Evolutionary conservation across 176 grass and related monocot genomes (phyloP).

Genomic region (Echinochloa phyllopogon): DNA sequence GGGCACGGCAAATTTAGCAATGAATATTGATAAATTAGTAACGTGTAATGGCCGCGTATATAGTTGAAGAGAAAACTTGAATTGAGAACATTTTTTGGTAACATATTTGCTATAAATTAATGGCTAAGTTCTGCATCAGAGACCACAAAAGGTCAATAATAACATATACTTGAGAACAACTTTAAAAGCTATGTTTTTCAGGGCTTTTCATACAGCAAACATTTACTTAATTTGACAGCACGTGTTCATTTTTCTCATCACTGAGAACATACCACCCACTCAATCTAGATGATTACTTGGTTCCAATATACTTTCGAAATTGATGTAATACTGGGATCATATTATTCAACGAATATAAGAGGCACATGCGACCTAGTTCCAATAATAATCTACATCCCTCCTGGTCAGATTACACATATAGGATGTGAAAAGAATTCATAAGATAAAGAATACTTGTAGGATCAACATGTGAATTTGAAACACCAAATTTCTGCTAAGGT

Average conservation of each 20-base stretch:
- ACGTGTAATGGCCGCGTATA: no score
- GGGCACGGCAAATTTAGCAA: no score
- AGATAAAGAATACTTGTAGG: neutral
- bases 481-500: conserved; percentile 10
- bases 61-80: no score
- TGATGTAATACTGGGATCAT: neutral
- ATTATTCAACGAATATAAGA: neutral
- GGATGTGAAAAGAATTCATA: neutral
- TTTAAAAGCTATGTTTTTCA: neutral
- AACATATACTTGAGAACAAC: neutral
- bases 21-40: no score
- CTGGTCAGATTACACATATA: neutral
- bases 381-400: neutral
- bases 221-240: neutral
- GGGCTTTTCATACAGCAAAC: neutral
- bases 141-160: neutral
- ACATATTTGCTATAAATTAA: no score
- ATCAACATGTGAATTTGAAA: conserved; percentile 8
- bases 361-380: neutral
- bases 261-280: neutral
- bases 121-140: no score
- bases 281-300: neutral
- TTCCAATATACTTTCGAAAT: neutral
- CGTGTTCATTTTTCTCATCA: neutral
- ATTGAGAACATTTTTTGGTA: no score